phyloP scores from a whole-genome alignment of 1,139 yeast genomes.

The Sugiyamaella castrensis region DNA sequence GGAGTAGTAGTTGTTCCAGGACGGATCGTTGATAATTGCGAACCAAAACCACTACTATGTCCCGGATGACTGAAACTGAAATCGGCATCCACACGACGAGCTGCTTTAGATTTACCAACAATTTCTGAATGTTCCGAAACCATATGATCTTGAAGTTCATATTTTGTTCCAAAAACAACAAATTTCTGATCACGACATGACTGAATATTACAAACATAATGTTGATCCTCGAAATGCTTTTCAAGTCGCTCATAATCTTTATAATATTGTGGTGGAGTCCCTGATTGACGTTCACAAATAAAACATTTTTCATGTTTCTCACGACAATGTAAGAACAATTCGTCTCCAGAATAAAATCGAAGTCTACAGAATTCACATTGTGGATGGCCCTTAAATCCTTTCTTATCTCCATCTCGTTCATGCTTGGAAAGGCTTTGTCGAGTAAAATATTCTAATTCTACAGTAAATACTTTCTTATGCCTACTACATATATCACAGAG shows the following conservation, averaged over 20 bases:
- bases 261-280: constrained; percentile 68
- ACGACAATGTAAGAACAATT: constrained; percentile 75
- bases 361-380: constrained; percentile 75
- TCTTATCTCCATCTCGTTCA: constrained; percentile 60
- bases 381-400: constrained; percentile 89
- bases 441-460: constrained; percentile 63
- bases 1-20: constrained; percentile 4
- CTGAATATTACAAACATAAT: constrained; percentile 76
- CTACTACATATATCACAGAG: constrained; percentile 75
- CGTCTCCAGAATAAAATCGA: constrained; percentile 87
- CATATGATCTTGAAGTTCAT: constrained; percentile 88
- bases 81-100: constrained; percentile 32
- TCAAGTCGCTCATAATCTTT: constrained; percentile 70
- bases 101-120: constrained; percentile 33
- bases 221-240: constrained; percentile 68
- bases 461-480: constrained; percentile 72
- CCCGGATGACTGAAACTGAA: constrained; percentile 16
- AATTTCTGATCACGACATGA: constrained; percentile 85
- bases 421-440: constrained; percentile 66
- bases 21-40: constrained; percentile 58
- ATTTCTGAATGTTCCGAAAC: constrained; percentile 72
- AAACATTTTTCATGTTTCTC: constrained; percentile 86
- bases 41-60: constrained; percentile 49
- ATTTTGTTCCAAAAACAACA: constrained; percentile 84
- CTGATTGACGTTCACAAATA: constrained; percentile 69